Base-by-base conservation (phyloP, 306 rosid species). In the Fagus crenata region DNA sequence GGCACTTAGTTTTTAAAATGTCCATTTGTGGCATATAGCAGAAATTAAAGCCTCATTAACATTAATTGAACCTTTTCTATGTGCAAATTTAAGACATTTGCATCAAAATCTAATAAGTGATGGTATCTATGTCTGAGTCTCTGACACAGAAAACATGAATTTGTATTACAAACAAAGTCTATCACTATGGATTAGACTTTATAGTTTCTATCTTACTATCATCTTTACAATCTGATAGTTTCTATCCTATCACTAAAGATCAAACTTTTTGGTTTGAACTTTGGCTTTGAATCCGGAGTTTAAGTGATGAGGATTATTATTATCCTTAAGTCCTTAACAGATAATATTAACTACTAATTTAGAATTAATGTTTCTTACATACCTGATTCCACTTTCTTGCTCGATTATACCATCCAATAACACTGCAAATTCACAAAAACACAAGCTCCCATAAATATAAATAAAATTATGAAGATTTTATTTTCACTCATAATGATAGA, bases 341-440 rank as follows among this genome's bases (percentile, higher is more conserved):
- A 22, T 22, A 22, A 22, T 43, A 17, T 73, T 40, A 72, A 76
- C 80, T 77, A 70, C 37, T 61, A 1, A 69, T 36, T 32, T n/a
- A 69, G 51, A 77, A 73, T 61, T 12, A 12, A 49, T 31, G 49
- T 6, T n/a, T 5, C 6, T 32, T 61, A 36, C 74, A 78, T 88
- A 95, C 99, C 99, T 89, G 89, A 81, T 92, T 95, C 99, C 99
- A 95, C 84, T 91, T 92, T 83, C 97, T 92, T 70, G 99, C 96
- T 79, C 87, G 88, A 77, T 75, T 80, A 46, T 89, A 92, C 99
- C 99, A 95, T 72, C 87, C 90, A 80, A 91, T 77, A 71, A 92
- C 96, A 81, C 99, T 95, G 89, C 84, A 89, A 56, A 32, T 36
- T 49, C 59, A 71, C 31, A 74, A 28, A 71, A 72, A 31, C 53